These are phyloP conservation scores for Vaccinium darrowii DNA, from an alignment of 148 eudicot genomes.

Conservation along the genomic window DNA sequence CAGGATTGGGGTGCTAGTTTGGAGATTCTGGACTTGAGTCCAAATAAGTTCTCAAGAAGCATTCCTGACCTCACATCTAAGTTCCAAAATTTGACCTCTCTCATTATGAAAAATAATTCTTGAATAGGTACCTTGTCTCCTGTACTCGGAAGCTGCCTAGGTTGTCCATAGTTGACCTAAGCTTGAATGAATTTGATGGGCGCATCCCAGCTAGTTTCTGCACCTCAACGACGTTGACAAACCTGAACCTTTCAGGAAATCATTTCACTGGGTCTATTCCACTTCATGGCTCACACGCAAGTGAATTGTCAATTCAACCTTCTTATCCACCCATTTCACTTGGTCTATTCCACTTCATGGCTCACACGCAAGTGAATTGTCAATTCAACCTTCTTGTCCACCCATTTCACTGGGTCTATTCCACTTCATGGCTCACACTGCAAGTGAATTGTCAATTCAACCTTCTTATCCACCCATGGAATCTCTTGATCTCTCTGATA, in stretches of 20 bases:
- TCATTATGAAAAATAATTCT: slow-evolving; percentile 64
- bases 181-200: slow-evolving; percentile 71
- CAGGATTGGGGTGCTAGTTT: slow-evolving; percentile 50
- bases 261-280: slow-evolving; percentile 66
- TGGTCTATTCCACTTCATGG: too few relatives aligned
- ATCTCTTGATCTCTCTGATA: slow-evolving; percentile 80
- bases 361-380: too few relatives aligned
- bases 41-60: slow-evolving; percentile 68
- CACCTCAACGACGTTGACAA: slow-evolving; percentile 53
- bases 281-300: slow-evolving; percentile 46
- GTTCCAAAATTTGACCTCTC: slow-evolving; percentile 48
- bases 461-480: slow-evolving; percentile 66
- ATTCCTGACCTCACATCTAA: slow-evolving; percentile 59
- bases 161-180: slow-evolving; percentile 60
- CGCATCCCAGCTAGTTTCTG: slow-evolving; percentile 69
- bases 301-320: slow-evolving; percentile 32
- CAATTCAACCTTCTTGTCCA: slow-evolving; percentile 52
- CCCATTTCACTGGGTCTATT: slow-evolving; percentile 20
- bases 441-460: slow-evolving; percentile 18
- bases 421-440: too few relatives aligned
- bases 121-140: slow-evolving; percentile 60
- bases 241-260: slow-evolving; percentile 74
- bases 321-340: slow-evolving; percentile 43
- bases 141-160: slow-evolving; percentile 40
- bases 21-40: slow-evolving; percentile 76